These are phyloP conservation scores for Monosporascus sp. DNA, from an alignment of 2,329 filamentous ascomycete species.

Conservation along the genomic window DNA sequence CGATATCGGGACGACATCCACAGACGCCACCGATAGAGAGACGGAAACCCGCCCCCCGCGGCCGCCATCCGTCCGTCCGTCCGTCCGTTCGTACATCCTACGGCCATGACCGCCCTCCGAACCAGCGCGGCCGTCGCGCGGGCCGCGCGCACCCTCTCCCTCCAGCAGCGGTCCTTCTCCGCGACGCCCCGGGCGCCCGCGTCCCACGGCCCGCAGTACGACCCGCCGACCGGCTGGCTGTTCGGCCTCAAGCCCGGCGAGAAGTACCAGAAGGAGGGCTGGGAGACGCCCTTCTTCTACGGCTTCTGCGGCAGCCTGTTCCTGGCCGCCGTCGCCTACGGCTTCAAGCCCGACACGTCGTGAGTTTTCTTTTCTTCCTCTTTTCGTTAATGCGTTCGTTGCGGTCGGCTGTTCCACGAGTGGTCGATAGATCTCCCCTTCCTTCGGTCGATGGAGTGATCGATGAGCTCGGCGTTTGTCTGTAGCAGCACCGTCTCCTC, in stretches of 20 bases:
- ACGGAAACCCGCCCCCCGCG: background rate
- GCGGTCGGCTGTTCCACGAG: no score
- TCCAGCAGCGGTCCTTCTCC: constrained; percentile 36
- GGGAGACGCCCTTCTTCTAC: constrained; percentile 83
- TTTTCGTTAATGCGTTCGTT: background rate
- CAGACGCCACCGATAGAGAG: no score
- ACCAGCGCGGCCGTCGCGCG: constrained; percentile 20
- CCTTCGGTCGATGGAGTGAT: background rate
- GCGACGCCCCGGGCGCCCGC: constrained; percentile 39
- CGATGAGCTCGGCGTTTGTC: no score
- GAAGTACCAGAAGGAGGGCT: constrained; percentile 93
- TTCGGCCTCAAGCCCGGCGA: constrained; percentile 92
- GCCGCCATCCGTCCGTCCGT: background rate
- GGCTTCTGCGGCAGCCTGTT: constrained; percentile 77
- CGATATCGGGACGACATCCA: no score
- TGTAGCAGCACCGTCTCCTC: background rate
- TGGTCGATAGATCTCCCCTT: background rate
- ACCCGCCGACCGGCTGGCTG: constrained; percentile 86
- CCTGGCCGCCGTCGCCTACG: constrained; percentile 73
- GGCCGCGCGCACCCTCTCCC: constrained; percentile 24
- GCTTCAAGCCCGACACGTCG: constrained; percentile 98
- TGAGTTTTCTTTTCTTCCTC: constrained; percentile 54
- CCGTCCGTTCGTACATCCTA: background rate
- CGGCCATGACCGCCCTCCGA: constrained; percentile 25
- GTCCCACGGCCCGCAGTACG: constrained; percentile 73